A percentile compares a stretch with the other conserved stretches of the same genome.
These are phyloP conservation scores for Torrubiella hemipterigena DNA, from an alignment of 2,329 filamentous ascomycete species.

Conservation along the genomic window DNA sequence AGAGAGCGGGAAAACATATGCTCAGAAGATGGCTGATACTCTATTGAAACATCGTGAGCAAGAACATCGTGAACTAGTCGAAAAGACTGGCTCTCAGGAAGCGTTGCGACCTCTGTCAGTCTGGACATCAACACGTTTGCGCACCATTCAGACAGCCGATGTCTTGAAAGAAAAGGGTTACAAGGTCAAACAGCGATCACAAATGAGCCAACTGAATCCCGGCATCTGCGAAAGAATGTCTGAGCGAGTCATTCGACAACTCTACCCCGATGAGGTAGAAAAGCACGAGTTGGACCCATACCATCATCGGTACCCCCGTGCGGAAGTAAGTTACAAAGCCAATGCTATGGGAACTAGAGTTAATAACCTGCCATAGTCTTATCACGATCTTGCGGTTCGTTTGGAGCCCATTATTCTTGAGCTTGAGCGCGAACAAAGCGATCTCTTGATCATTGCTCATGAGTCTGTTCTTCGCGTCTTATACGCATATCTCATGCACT, in stretches of 20 bases:
- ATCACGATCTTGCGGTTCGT: conserved; percentile 95
- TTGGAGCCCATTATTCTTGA: conserved; percentile 97
- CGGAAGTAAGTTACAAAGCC: conserved; percentile 51
- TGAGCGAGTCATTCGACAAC: conserved; percentile 64
- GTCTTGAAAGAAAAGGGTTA: conserved; percentile 70
- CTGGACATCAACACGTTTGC: conserved; percentile 87
- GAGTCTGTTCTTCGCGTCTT: conserved; percentile 95
- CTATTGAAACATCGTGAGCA: conserved; percentile 73
- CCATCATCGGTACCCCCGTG: conserved; percentile 88
- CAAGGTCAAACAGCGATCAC: conserved; percentile 79
- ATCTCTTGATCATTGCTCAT: conserved; percentile 95
- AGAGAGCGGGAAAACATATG: conserved; percentile 67
- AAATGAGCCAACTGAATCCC: conserved; percentile 95
- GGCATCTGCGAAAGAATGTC: conserved; percentile 92
- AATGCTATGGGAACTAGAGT: conserved; percentile 5
- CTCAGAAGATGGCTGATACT: conserved; percentile 74
- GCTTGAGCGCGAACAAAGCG: conserved; percentile 90
- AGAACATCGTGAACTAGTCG: conserved; percentile 59
- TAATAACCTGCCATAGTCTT: conserved; percentile 49
- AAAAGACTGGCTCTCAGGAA: conserved; percentile 53
- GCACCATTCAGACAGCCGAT: conserved; percentile 83
- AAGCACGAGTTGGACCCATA: conserved; percentile 95
- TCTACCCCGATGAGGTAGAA: conserved; percentile 81
- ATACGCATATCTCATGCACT: conserved; percentile 97
- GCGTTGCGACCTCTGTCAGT: conserved; percentile 73